Base-by-base conservation (phyloP, 768 basidiomycete genomes). In the Trametes sanguinea region DNA sequence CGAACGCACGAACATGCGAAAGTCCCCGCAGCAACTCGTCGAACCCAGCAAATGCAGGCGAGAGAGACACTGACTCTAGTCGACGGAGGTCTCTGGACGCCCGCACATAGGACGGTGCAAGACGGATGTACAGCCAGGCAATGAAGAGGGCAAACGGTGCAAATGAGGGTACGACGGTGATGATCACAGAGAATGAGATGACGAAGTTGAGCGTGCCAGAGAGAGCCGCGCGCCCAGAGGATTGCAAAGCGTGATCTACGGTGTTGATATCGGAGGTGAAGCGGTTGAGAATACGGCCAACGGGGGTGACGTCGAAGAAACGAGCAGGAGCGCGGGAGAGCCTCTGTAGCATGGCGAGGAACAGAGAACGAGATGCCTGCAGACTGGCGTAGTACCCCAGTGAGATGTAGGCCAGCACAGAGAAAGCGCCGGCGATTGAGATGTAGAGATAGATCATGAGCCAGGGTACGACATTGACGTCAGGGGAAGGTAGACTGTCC, bases 271-370 rank as follows among this genome's bases (percentile, higher is more conserved):
- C 90, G 11, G 69, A 51, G 10, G 88, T 89, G 69, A 94, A 90
- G 16, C 93, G 83, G 68, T 93, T 92, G 42, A 90, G 78, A 65
- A 94, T 89, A 7, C 89, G 78, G 9, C 92, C 92, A 42, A 88
- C 84, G 1, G 89, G 89, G 3, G 88, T 90, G 42, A 81, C 77
- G 67, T 90, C 89, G 73, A 89, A 90, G 72, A 89, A 89, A 2
- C 87, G 83, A 27, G 82, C 77, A 2, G 88, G 88, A 0, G 88
- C 88, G 43, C 84, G 77, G 6, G 84, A 80, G 8, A 90, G 75
- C 30, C 86, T 72, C 43, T 72, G 74, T 10, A 89, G 77, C 58
- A 89, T 80, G 6, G 76, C 71, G 4, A 74, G 68, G 73, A 90
- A 91, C 10, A 90, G 77, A 6, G 77, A 76, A 1, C 86, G 80